phyloP scores from a whole-genome alignment of 2,329 filamentous ascomycete species.

The Penicillium sp. region DNA sequence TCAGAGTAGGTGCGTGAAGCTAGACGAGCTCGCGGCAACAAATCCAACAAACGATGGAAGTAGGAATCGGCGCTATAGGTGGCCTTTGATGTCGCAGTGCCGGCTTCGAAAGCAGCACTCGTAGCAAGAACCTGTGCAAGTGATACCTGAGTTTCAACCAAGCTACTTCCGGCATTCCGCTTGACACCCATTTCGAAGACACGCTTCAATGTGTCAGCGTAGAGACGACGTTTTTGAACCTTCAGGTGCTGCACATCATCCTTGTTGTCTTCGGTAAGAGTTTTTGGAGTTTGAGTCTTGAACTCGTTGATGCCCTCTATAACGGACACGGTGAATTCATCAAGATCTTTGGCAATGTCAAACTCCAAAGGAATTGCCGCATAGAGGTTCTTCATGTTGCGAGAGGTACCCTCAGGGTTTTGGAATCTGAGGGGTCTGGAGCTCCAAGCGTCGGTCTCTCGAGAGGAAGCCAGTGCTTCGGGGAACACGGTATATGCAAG shows the following conservation, averaged over 20 bases:
- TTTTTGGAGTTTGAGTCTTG: constrained; percentile 77
- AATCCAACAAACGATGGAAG: constrained; percentile 76
- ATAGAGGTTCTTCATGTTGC: constrained; percentile 70
- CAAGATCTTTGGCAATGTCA: constrained; percentile 61
- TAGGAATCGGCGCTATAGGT: constrained; percentile 63
- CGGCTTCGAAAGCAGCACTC: constrained; percentile 42
- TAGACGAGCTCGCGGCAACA: constrained; percentile 68
- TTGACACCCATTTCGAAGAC: constrained; percentile 87
- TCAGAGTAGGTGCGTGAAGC: constrained; percentile 73
- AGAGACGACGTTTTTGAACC: constrained; percentile 82
- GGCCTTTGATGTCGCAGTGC: constrained; percentile 16
- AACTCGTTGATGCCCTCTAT: constrained; percentile 69
- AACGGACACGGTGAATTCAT: constrained; percentile 69
- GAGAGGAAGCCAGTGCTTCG: constrained; percentile 35
- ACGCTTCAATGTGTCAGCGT: constrained; percentile 81
- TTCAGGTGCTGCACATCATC: constrained; percentile 84
- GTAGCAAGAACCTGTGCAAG: constrained; percentile 68
- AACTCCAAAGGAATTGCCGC: constrained; percentile 54
- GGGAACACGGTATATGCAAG: constrained; percentile 26
- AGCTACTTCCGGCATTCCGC: constrained; percentile 73
- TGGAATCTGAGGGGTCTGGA: constrained; percentile 65
- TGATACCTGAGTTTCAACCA: constrained; percentile 72
- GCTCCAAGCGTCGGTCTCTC: constrained; percentile 34
- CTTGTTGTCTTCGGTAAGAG: constrained; percentile 86
- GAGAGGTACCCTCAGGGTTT: constrained; percentile 68